Evolutionary conservation across 2,329 filamentous ascomycete species (phyloP).

Genomic region (Pyrenophora seminiperda): DNA sequence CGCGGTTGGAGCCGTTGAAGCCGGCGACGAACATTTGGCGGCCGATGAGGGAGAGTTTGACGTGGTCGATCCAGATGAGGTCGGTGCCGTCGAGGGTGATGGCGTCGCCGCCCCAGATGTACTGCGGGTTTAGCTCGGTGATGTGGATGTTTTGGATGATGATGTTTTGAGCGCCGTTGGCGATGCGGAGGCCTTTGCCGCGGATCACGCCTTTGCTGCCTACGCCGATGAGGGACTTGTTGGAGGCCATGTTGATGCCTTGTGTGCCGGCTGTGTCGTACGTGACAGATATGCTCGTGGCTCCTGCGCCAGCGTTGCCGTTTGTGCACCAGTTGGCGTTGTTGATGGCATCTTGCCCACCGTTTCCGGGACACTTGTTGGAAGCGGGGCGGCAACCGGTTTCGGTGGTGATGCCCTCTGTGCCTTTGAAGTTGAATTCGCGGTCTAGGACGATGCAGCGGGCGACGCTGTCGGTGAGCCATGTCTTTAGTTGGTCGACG

Average conservation of each 20-base stretch:
- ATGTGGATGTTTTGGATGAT: slow-evolving; percentile 50
- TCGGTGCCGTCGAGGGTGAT: slow-evolving; percentile 40
- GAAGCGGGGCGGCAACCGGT: slow-evolving; percentile 49
- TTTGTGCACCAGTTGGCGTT: slow-evolving; percentile 37
- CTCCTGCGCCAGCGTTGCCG: slow-evolving; percentile 12
- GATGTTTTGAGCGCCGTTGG: slow-evolving; percentile 35
- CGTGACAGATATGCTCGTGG: slow-evolving; percentile 21
- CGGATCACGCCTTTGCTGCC: slow-evolving; percentile 46
- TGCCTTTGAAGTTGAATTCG: slow-evolving; percentile 29
- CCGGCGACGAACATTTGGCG: slow-evolving; percentile 24
- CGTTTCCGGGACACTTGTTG: slow-evolving; percentile 51
- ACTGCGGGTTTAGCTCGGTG: slow-evolving; percentile 46
- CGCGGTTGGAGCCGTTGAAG: slow-evolving; percentile 11
- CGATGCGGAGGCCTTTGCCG: slow-evolving; percentile 21
- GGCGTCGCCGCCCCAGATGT: slow-evolving; percentile 48
- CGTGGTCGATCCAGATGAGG: slow-evolving; percentile 44
- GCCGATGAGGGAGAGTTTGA: slow-evolving; percentile 22
- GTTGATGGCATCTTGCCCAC: slow-evolving; percentile 65
- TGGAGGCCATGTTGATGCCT: slow-evolving; percentile 41
- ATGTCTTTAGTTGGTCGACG: slow-evolving; percentile 24
- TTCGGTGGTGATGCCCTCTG: slow-evolving; percentile 26
- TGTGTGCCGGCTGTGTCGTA: slow-evolving; percentile 38
- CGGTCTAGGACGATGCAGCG: slow-evolving; percentile 47
- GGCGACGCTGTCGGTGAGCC: slow-evolving; percentile 36
- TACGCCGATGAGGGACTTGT: slow-evolving; percentile 51